These are phyloP conservation scores for Ceratopteris richardii DNA, from an alignment of 75 land plant genomes.

Conservation along the genomic window DNA sequence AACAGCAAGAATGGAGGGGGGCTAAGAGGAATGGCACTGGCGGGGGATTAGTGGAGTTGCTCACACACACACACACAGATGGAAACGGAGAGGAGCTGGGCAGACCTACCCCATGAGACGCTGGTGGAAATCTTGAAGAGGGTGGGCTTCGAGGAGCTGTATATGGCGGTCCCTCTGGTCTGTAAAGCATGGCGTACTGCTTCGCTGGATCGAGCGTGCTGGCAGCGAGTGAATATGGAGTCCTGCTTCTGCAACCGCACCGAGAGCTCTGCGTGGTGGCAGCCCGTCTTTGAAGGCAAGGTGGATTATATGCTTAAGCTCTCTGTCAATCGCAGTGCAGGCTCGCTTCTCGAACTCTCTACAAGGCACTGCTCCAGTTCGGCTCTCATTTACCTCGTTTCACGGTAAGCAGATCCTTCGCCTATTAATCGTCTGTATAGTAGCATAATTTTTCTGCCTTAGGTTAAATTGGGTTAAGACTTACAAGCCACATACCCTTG, in stretches of 20 bases:
- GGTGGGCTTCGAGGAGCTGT: constrained; percentile 45
- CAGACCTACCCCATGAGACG: constrained; percentile 49
- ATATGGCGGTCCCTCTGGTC: constrained; percentile 37
- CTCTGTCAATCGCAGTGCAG: constrained; percentile 33
- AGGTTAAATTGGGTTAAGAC: no score
- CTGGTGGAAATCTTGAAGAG: no score
- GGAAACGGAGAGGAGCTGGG: constrained; percentile 23
- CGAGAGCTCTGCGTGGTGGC: constrained; percentile 47
- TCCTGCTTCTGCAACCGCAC: constrained; percentile 22
- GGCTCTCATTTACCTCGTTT: no score
- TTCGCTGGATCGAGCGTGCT: constrained; percentile 45
- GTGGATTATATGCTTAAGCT: constrained; percentile 51
- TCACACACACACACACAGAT: no score
- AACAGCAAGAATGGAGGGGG: no score
- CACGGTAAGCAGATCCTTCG: no score
- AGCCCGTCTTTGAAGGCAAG: constrained; percentile 46
- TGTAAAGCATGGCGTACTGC: constrained; percentile 62
- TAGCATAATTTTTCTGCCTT: no score
- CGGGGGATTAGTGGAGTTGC: no score
- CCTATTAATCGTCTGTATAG: no score
- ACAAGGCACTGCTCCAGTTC: constrained; percentile 64
- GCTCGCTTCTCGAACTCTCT: constrained; percentile 36
- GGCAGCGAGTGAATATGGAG: constrained; percentile 64
- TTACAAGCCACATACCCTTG: no score
- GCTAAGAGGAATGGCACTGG: no score